Evolutionary conservation across 306 rosid genomes (phyloP), one percentile per base, ranked within the genome.

Genomic region (Lotus japonicus): DNA sequence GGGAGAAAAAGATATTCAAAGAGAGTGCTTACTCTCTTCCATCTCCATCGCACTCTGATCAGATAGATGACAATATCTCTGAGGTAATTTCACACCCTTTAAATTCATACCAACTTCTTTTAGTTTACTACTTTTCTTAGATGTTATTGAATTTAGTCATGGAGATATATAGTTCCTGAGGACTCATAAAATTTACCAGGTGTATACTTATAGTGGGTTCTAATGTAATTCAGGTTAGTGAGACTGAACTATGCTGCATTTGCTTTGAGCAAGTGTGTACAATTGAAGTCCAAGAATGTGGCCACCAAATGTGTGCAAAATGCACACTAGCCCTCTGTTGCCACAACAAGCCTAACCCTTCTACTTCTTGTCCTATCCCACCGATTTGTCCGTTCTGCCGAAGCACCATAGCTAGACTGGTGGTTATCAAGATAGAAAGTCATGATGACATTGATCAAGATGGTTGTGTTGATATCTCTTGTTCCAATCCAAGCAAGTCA

Each of bases 321-420:
- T 94, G 98, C 84, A 88, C 92, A 38, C 79, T 94, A 77, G 88
- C 96, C 59, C 92, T 94, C 57, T 94, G 97, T 68, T 90, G 97
- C 87, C 91, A 94, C 82, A 94, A 87, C 74, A 88, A 88, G 72
- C 92, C 97, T 0, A 85, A 88, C 77, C 94, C 98, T 0, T 70
- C 84, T 3, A 90, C 97, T 2, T 81, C 91, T 10, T 71, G 76
- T 64, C 56, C 86, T 6, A 88, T 72, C 12, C 86, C 98, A 1
- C 98, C 96, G 2, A 89, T 90, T 56, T 94, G 98, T 66, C 98
- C 98, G 0, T 94, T 94, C 79, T 90, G 98, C 71, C 91, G 98
- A 70, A 90, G 97, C 78, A 63, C 76, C 84, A 94, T 94, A 42
- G 77, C 62, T 6, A 79, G 73, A 18, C 71, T 90, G 74, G 77